Conservation (phyloP, 306 rosid species). For the Calophaca sinica region DNA sequence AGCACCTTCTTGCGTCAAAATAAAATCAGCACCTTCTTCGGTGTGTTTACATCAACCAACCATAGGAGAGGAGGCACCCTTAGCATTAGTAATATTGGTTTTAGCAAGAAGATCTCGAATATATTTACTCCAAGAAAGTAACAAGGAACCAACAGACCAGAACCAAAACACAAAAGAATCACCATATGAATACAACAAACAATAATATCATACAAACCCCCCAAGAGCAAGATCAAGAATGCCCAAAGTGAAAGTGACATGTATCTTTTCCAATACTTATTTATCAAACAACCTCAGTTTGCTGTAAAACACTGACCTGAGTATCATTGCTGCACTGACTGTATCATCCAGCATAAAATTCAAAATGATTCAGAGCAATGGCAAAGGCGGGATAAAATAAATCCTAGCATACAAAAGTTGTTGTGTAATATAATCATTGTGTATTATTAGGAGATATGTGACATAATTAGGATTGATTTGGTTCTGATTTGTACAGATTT, state of each 20-base stretch:
- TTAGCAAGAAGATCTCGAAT: too few species aligned
- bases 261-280: constrained; percentile 1
- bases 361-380: constrained; percentile 31
- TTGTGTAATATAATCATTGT: too few species aligned
- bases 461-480: too few species aligned
- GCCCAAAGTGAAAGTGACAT: not conserved
- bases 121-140: too few species aligned
- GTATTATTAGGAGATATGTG: too few species aligned
- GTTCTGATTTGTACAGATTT: too few species aligned
- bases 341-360: constrained; percentile 2
- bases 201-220: not conserved
- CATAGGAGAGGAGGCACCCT: too few species aligned
- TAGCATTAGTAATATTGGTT: too few species aligned
- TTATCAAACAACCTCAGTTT: constrained; percentile 10
- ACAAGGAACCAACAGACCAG: not conserved
- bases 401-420: constrained; percentile 31
- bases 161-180: not conserved
- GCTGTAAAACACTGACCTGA: constrained; percentile 24
- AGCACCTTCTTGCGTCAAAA: too few species aligned
- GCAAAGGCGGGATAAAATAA: not conserved
- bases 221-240: not conserved
- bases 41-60: too few species aligned
- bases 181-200: not conserved
- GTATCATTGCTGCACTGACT: constrained; percentile 6
- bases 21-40: too few species aligned